phyloP scores from a whole-genome alignment of 208 protist species.

The Acanthamoeba triangularis region DNA sequence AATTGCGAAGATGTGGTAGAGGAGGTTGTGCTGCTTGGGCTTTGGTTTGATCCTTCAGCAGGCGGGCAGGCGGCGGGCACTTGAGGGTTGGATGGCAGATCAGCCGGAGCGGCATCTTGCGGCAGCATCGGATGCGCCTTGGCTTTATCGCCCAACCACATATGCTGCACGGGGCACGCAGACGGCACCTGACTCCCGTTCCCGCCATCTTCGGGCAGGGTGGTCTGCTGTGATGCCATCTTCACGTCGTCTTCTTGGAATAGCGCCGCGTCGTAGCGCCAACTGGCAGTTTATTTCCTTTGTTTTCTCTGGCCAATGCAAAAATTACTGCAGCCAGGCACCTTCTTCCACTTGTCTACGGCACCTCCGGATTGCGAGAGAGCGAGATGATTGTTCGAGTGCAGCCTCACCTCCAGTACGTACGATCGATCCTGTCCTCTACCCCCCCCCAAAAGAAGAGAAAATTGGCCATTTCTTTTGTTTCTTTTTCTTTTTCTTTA shows the following conservation, averaged over 20 bases:
- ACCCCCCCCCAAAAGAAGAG: too few relatives aligned
- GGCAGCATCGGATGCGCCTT: not conserved
- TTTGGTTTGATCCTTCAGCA: not conserved
- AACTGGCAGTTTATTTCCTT: not conserved
- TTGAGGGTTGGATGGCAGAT: not conserved
- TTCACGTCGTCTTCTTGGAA: not conserved
- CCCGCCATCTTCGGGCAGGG: not conserved
- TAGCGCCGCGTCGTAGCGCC: too few relatives aligned
- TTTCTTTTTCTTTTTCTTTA: not conserved
- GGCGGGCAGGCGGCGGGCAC: not conserved
- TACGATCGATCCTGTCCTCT: too few relatives aligned
- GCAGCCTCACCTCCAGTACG: too few relatives aligned
- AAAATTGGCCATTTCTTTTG: not conserved
- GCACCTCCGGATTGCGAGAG: too few relatives aligned
- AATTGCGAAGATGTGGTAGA: constrained; percentile 35
- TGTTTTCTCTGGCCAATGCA: not conserved
- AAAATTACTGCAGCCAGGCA: too few relatives aligned
- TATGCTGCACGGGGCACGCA: not conserved
- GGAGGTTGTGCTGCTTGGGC: not conserved
- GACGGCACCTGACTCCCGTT: not conserved
- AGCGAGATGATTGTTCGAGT: too few relatives aligned
- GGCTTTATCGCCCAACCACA: not conserved
- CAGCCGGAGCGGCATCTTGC: not conserved
- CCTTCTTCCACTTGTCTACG: too few relatives aligned
- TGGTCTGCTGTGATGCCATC: not conserved